Evolutionary conservation across 441 rosid genomes (phyloP), one percentile per base, ranked within the genome.

Genomic region (Omphalea diandra): DNA sequence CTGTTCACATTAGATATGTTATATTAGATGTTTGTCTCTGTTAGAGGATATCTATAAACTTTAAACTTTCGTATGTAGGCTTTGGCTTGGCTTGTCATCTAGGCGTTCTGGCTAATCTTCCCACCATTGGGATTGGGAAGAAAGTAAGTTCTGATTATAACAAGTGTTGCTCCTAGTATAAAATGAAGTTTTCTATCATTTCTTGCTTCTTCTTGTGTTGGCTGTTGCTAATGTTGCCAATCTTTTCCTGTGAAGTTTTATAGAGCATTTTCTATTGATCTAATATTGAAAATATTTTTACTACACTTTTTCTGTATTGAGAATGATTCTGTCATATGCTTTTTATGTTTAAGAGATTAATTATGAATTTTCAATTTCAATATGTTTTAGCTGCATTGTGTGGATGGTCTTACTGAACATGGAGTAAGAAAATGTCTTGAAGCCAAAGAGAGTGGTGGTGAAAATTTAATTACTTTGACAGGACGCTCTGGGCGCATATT

Each of bases 41-140:
- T 41, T 18, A 50, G 61, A 32, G 50, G 38, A 17, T 53, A 17
- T 67, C 44, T 35, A 31, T 35, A 20, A 32, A 35, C 12, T 14
- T 12, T 47, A 47, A 47, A 14, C 18, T 10, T 70, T 76, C 36
- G 77, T 70, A 40, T 75, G 22, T 65, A 94, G 98, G 97, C 69
- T 92, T 92, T 80, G 98, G 99, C 71, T 76, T 89, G 81, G 97
- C 97, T 60, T 89, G 91, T 75, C 97, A 94, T 82, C 73, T 89
- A 46, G 96, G 99, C 62, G 96, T 94, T 74, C 80, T 90, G 76
- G 96, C 87, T 67, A 62, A 89, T 79, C 70, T 90, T 26, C 96
- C 98, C 53, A 80, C 99, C 38, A 85, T 89, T 77, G 97, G 98
- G 58, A 80, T 94, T 20, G 94, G 97, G 71, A 94, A 94, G 75